A percentile compares a stretch with the other conserved stretches of the same genome.
These are phyloP conservation scores for Alternaria sp. DNA, from an alignment of 2,329 filamentous ascomycete species.

Conservation along the genomic window DNA sequence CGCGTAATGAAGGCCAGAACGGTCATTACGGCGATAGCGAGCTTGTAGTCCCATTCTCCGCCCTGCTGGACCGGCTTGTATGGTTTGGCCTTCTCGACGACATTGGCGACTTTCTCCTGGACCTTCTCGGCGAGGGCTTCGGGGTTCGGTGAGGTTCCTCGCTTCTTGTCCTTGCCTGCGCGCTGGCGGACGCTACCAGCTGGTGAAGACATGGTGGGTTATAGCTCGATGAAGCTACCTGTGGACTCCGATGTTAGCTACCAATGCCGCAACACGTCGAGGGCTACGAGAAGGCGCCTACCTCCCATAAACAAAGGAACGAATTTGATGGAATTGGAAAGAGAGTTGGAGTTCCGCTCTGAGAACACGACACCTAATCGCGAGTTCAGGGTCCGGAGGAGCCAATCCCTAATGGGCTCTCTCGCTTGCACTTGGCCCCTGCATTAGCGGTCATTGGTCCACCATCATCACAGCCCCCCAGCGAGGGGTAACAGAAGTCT, in stretches of 20 bases:
- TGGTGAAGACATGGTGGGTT: constrained; percentile 47
- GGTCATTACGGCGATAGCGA: constrained; percentile 79
- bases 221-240: constrained; percentile 37
- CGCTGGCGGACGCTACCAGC: constrained; percentile 47
- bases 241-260: constrained; percentile 21
- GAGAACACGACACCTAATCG: constrained; percentile 33
- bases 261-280: background rate
- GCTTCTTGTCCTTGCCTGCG: constrained; percentile 48
- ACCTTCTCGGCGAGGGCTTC: constrained; percentile 40
- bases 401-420: constrained; percentile 13
- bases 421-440: constrained; percentile 15
- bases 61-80: constrained; percentile 46
- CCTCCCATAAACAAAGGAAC: constrained; percentile 28
- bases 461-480: constrained; percentile 2
- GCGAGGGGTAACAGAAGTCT: constrained; percentile 7
- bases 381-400: constrained; percentile 20
- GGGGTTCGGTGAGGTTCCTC: constrained; percentile 45
- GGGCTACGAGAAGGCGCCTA: constrained; percentile 18
- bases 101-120: constrained; percentile 35
- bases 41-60: constrained; percentile 83
- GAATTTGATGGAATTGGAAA: constrained; percentile 23
- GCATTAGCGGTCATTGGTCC: constrained; percentile 15
- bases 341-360: constrained; percentile 25
- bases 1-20: constrained; percentile 85
- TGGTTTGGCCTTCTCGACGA: constrained; percentile 42